A percentile compares a stretch with the other conserved stretches of the same genome.
These are phyloP conservation scores for barley (Hordeum vulgare) DNA, from an alignment of 176 grass and related monocot genomes.

Conservation along the genomic window MorexV3_pseudomolecules_assembly NC_058522.1:469553957-469554456, in stretches of 20 bases:
- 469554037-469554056: slow-evolving; percentile 59
- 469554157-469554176: neutral
- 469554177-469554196: neutral
- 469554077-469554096: neutral
- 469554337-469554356: too few relatives aligned
- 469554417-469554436: neutral
- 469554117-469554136: neutral
- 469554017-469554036: slow-evolving; percentile 90
- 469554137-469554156: neutral
- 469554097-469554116: neutral
- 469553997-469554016: slow-evolving; percentile 92
- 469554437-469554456: slow-evolving; percentile 12
- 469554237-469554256: neutral
- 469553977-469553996: slow-evolving; percentile 66
- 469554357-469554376: neutral
- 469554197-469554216: neutral
- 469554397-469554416: neutral
- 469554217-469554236: neutral
- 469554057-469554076: neutral
- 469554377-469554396: neutral
- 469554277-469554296: neutral
- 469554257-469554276: neutral
- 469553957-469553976: slow-evolving; percentile 6
- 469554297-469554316: neutral
- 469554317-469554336: neutral